Conservation (phyloP, 176 grass and related monocot genomes). For the Sorghum bicolor region DNA sequence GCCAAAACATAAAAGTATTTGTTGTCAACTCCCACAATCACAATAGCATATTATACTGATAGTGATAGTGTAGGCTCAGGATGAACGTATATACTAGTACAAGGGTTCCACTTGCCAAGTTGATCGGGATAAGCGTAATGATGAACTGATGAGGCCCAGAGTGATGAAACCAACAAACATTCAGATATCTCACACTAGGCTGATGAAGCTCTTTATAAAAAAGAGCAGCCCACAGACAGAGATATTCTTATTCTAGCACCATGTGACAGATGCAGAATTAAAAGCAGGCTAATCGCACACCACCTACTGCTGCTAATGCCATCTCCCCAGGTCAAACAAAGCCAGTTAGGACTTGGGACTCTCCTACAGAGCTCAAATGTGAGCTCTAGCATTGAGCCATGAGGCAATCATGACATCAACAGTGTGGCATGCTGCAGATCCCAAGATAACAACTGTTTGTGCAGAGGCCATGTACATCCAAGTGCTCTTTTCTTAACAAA, state of each 20-base stretch:
- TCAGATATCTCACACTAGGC: slow-evolving; percentile 30
- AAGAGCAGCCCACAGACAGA: slow-evolving; percentile 8
- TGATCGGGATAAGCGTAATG: slow-evolving; percentile 22
- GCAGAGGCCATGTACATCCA: slow-evolving; percentile 25
- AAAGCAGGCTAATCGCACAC: slow-evolving; percentile 23
- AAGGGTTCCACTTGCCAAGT: slow-evolving; percentile 27
- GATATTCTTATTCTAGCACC: slow-evolving; percentile 39
- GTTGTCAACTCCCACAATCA: slow-evolving; percentile 28
- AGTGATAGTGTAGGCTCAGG: not conserved
- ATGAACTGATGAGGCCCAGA: not conserved
- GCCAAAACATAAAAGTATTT: not conserved
- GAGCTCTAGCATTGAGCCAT: not conserved
- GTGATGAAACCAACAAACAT: slow-evolving; percentile 41
- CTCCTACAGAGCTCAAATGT: not conserved
- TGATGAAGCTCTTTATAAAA: slow-evolving; percentile 31
- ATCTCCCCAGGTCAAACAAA: slow-evolving; percentile 33
- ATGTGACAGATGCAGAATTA: slow-evolving; percentile 35
- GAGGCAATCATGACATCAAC: slow-evolving; percentile 26
- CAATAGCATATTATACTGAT: not conserved
- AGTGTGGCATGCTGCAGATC: slow-evolving; percentile 33
- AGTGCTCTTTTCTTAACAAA: slow-evolving; percentile 31
- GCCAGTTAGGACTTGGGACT: not conserved
- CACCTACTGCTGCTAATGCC: slow-evolving; percentile 7
- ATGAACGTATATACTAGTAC: not conserved
- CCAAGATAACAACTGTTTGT: slow-evolving; percentile 37